These are phyloP conservation scores for Ophiostoma novo-ulmi DNA, from an alignment of 2,329 filamentous ascomycete genomes.

Conservation along the genomic window DNA sequence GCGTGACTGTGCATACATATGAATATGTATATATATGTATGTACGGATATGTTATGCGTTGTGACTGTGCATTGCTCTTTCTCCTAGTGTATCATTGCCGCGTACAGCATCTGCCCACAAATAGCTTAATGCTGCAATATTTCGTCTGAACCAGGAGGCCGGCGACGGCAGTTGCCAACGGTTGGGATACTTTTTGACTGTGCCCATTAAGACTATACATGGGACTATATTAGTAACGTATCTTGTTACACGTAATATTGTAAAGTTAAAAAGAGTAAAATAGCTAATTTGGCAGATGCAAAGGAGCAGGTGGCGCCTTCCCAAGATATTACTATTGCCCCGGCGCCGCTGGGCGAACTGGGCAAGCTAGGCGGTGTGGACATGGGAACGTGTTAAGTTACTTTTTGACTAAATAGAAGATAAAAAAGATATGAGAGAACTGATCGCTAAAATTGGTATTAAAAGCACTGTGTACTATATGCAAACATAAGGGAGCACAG, in stretches of 20 bases:
- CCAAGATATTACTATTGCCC: neutral
- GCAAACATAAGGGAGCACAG: neutral
- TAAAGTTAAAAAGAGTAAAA: neutral
- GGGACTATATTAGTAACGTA: neutral
- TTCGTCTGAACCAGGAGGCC: neutral
- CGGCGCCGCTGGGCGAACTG: neutral
- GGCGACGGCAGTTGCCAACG: neutral
- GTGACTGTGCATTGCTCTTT: neutral
- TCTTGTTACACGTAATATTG: neutral
- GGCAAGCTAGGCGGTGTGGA: neutral
- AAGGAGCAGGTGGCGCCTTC: neutral
- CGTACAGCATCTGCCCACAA: neutral
- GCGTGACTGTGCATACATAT: neutral
- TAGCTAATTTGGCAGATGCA: neutral
- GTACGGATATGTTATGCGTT: constrained; percentile 14
- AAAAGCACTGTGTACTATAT: neutral
- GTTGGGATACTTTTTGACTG: neutral
- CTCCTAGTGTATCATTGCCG: neutral
- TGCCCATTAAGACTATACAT: neutral
- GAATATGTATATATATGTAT: constrained; percentile 1
- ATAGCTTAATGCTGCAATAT: neutral
- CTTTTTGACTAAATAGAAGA: neutral
- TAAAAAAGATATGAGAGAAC: neutral
- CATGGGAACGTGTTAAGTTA: neutral
- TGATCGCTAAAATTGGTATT: neutral